phyloP scores from a whole-genome alignment of 1,139 yeast genomes.

The Petasospora fabianii region DNA sequence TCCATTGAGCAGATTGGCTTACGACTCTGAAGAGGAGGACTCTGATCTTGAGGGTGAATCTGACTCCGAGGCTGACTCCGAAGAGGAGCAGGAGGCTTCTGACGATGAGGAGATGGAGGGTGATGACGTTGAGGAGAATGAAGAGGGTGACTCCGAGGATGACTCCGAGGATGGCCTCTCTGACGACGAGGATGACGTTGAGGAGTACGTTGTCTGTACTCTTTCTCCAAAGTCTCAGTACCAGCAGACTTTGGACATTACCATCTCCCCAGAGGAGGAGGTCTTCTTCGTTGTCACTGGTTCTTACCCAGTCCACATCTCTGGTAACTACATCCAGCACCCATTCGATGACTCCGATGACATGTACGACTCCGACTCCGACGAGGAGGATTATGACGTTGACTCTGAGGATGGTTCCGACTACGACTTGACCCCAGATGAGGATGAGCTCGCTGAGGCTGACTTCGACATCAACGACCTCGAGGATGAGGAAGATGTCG shows the following conservation, averaged over 20 bases:
- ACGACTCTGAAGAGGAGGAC: constrained; percentile 39
- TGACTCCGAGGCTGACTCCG: constrained; percentile 32
- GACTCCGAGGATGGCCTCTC: constrained; percentile 40
- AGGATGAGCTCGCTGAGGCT: constrained; percentile 65
- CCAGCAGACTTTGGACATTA: constrained; percentile 89
- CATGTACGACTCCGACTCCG: constrained; percentile 44
- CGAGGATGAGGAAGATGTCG: constrained; percentile 58
- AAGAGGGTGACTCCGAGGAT: constrained; percentile 32
- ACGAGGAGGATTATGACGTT: constrained; percentile 42
- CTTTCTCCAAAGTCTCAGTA: constrained; percentile 77
- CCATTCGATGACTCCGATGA: constrained; percentile 74
- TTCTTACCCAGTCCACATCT: constrained; percentile 85
- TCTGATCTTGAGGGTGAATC: constrained; percentile 31
- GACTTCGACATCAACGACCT: constrained; percentile 58
- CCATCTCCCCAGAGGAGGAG: constrained; percentile 91
- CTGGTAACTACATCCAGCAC: constrained; percentile 95
- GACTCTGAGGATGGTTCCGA: constrained; percentile 65
- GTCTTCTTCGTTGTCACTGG: constrained; percentile 94
- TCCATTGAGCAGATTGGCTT: constrained; percentile 46
- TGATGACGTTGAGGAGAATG: constrained; percentile 30
- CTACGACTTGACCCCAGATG: constrained; percentile 88
- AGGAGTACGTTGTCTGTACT: constrained; percentile 84
- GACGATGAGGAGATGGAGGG: constrained; percentile 32
- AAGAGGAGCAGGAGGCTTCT: constrained; percentile 31
- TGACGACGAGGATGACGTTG: constrained; percentile 61